Base-by-base conservation (phyloP, 2,329 filamentous ascomycete genomes). In the Sporothrix protearum region DNA sequence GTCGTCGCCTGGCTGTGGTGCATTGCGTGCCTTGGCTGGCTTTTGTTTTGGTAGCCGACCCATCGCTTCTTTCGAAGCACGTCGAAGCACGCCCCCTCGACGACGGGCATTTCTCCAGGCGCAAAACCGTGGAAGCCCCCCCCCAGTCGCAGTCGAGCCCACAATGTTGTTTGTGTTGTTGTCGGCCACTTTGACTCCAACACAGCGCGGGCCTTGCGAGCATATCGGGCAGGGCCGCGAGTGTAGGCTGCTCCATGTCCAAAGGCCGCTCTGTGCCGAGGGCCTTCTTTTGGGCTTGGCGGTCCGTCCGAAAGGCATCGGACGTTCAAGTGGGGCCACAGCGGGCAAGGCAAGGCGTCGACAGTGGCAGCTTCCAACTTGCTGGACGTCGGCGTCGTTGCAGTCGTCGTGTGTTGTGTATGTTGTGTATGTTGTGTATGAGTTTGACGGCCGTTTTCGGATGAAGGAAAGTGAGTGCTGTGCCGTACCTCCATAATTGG, bases 131-230 rank as follows among this genome's bases (percentile, higher is more conserved):
- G 28, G 16, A 59, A 59, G 30, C 55, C 55, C 55, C 55, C 33
- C 55, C 55, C 55, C 55, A 59, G 28, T 59, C 36, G 28, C 55
- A 59, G 30, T 59, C n/a, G n/a, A 59, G 28, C 55, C 55, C 55
- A 59, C 36, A 16, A 59, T 59, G 28, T 59, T 2, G 55, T 14
- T 6, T 5, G 55, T n/a, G 4, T n/a, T 28, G 28, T 14, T 5
- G 9, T 59, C 55, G 55, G 36, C 55, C 14, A 59, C 55, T 36
- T 59, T 59, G 55, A 59, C 28, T 5, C 33, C 55, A 12, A 59
- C 55, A 28, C 55, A 36, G 28, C 30, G 55, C 14, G 55, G 55
- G 6, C 30, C 30, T 59, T 16, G 28, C 4, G 28, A 59, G 55
- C 19, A 19, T 59, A 3, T 28, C 14, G 55, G 55, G 55, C 28